These are phyloP conservation scores for Aureobasidium sp. DNA, from an alignment of 2,329 filamentous ascomycete species.

Conservation along the genomic window DNA sequence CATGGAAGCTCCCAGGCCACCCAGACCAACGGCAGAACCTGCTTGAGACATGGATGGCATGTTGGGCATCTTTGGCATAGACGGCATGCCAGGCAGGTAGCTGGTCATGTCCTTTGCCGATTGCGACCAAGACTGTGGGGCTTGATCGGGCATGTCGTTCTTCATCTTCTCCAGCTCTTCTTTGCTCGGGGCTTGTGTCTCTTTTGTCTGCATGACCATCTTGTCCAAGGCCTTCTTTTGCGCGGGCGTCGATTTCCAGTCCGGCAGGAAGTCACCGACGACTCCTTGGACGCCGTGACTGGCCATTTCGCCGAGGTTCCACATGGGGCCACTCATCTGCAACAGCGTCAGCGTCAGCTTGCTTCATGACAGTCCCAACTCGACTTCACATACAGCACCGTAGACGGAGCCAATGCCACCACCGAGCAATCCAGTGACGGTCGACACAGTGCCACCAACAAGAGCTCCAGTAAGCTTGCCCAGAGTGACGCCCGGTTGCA, in stretches of 20 bases:
- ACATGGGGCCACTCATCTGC: conserved; percentile 30
- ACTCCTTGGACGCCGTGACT: conserved; percentile 30
- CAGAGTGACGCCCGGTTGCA: conserved; percentile 30
- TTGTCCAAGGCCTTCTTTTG: conserved; percentile 33
- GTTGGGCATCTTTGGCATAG: conserved; percentile 16
- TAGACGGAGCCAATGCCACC: conserved; percentile 32
- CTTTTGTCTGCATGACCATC: conserved; percentile 32
- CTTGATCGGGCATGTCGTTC: conserved; percentile 28
- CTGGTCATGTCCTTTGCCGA: conserved; percentile 30
- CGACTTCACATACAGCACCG: no score
- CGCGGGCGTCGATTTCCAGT: conserved; percentile 30
- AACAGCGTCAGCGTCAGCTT: no score
- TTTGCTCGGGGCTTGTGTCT: conserved; percentile 28
- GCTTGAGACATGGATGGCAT: conserved; percentile 22
- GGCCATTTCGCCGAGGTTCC: conserved; percentile 32
- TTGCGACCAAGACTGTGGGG: conserved; percentile 30
- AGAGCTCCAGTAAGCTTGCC: conserved; percentile 32
- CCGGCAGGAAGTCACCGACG: conserved; percentile 29
- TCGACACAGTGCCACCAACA: conserved; percentile 30
- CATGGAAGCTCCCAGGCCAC: conserved; percentile 27
- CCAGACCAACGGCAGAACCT: conserved; percentile 24
- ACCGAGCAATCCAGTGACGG: conserved; percentile 30
- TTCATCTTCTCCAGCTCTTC: conserved; percentile 33
- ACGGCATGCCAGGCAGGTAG: conserved; percentile 24
- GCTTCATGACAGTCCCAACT: no score